A percentile compares a stretch with the other conserved stretches of the same genome.
phyloP scores from a whole-genome alignment of 2,329 filamentous ascomycete genomes.

The Fusarium dimerum region DNA sequence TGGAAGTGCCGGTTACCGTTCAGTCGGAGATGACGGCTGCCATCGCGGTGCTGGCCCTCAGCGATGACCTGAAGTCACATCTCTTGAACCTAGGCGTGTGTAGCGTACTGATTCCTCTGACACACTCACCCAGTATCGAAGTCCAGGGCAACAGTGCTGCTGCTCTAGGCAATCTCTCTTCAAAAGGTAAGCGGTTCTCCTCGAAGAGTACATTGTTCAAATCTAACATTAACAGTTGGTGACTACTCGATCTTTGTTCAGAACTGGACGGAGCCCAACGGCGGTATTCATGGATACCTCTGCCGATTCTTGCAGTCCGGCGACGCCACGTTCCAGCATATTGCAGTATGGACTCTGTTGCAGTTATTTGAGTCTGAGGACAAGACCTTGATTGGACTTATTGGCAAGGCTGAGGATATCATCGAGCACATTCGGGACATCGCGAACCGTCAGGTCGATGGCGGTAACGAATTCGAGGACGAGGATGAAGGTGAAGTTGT shows the following conservation, averaged over 20 bases:
- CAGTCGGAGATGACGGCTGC: slow-evolving; percentile 99
- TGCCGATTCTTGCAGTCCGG: slow-evolving; percentile 90
- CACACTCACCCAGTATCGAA: slow-evolving; percentile 93
- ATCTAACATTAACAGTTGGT: slow-evolving; percentile 62
- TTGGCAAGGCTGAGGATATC: slow-evolving; percentile 87
- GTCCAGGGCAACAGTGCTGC: slow-evolving; percentile 98
- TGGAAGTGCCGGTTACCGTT: slow-evolving; percentile 89
- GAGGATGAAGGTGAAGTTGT: slow-evolving; percentile 94
- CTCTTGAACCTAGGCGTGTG: slow-evolving; percentile 91
- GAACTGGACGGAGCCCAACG: slow-evolving; percentile 89
- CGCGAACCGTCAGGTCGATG: slow-evolving; percentile 83
- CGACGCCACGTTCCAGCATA: slow-evolving; percentile 97
- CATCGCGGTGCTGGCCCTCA: slow-evolving; percentile 92
- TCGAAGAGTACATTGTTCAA: not conserved
- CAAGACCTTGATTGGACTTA: slow-evolving; percentile 81
- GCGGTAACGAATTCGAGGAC: slow-evolving; percentile 82
- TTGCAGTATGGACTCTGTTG: slow-evolving; percentile 96
- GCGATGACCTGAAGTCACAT: slow-evolving; percentile 92
- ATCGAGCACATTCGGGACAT: slow-evolving; percentile 91
- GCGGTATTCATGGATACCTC: slow-evolving; percentile 94
- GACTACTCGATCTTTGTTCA: slow-evolving; percentile 96
- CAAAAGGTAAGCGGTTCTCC: slow-evolving; percentile 68
- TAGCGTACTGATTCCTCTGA: slow-evolving; percentile 92
- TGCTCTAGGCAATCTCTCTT: slow-evolving; percentile 91
- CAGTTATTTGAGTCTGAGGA: slow-evolving; percentile 96